Base-by-base conservation (phyloP, 371 early-diverging fungal genomes). In the Funneliformis caledonium region DNA sequence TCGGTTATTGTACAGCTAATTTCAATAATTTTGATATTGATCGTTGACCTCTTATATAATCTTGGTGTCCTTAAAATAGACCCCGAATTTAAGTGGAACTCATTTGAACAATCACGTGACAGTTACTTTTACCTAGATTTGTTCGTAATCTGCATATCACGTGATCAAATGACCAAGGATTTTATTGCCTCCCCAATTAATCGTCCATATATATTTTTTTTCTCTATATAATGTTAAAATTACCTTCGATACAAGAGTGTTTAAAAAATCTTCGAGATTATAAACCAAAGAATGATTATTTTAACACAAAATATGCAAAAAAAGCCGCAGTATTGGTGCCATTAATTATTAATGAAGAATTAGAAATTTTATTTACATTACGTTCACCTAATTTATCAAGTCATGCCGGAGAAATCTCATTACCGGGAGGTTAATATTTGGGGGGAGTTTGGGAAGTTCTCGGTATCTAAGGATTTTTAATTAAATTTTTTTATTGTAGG, bases 241-340 rank as follows among this genome's bases (percentile, higher is more conserved):
- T 56, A 56, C 16, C 6, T 56, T n/a, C 56, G 6, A 7, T 7
- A 19, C 7, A 56, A 19, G 56, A 56, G 16, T 56, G 56, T 56
- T 19, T 56, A 5, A 56, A 56, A 7, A 56, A 56, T 56, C 56
- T 56, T 56, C 56, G 56, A 56, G 16, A 56, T 16, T n/a, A 56
- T 56, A 56, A 56, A 56, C 56, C 56, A 56, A 56, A 56, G 19
- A 56, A 56, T 56, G 56, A 56, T 56, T 56, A 56, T 56, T 56
- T 56, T 5, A 7, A 56, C 19, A 6, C 16, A 56, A 4, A 16
- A 56, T 56, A 56, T 56, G n/a, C 6, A 56, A 56, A 56, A 56
- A 56, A 19, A 19, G 56, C 56, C 19, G 56, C 56, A 56, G 56
- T 56, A n/a, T 7, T 56, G 19, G 4, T 56, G 16, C 19, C 56